Percentiles rank a stretch among this genome's conserved stretches.
Evolutionary conservation across 2,329 filamentous ascomycete species (phyloP).

Genomic region (Fusarium oxysporum): DNA sequence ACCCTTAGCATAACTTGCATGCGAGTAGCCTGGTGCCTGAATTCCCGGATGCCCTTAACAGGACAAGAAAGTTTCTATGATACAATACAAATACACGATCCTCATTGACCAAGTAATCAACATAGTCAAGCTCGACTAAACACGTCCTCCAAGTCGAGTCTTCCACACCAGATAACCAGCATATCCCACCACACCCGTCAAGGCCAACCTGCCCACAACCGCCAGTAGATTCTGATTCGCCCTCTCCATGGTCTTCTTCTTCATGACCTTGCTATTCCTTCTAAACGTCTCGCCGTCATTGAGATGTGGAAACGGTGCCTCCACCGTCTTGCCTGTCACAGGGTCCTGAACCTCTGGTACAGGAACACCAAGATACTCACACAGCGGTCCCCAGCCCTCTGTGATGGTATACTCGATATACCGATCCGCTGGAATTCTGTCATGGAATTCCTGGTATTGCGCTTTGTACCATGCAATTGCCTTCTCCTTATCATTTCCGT

Average conservation of each 20-base stretch:
- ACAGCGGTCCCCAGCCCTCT: constrained; percentile 57
- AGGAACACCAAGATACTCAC: constrained; percentile 52
- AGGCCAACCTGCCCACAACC: constrained; percentile 40
- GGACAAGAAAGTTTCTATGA: background rate
- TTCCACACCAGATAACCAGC: constrained; percentile 47
- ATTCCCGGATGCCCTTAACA: background rate
- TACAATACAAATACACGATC: background rate
- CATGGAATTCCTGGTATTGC: constrained; percentile 53
- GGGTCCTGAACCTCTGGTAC: constrained; percentile 51
- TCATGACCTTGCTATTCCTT: constrained; percentile 12
- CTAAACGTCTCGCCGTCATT: constrained; percentile 48
- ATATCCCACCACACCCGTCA: constrained; percentile 45
- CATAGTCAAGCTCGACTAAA: constrained; percentile 12
- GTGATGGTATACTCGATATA: constrained; percentile 54
- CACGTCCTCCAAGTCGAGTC: constrained; percentile 44
- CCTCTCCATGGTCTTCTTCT: constrained; percentile 27
- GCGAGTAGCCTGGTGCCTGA: no score
- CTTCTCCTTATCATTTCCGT: constrained; percentile 51
- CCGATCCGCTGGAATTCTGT: constrained; percentile 49
- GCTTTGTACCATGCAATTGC: constrained; percentile 53
- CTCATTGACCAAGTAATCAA: background rate
- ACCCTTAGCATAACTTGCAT: background rate
- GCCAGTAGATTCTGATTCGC: constrained; percentile 44
- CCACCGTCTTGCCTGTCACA: constrained; percentile 46
- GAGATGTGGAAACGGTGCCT: constrained; percentile 49